Base-by-base conservation (phyloP, 805 yeast species). In the Metschnikowia chrysomelidarum region DNA sequence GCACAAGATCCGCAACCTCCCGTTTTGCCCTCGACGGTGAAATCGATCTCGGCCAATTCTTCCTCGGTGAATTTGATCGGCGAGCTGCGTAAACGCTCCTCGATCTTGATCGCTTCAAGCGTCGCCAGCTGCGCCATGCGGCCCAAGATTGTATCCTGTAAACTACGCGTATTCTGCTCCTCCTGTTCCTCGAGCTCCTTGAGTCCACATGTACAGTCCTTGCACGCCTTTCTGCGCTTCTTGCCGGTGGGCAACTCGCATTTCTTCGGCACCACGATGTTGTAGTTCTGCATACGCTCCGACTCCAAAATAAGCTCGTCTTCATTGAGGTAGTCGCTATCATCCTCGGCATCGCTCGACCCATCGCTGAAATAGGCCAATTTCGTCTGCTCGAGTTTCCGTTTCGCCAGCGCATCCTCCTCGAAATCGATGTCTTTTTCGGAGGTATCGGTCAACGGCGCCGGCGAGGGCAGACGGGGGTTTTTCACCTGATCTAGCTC, bases 1-100 rank as follows among this genome's bases (percentile, higher is more conserved):
- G 98, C 81, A 65, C 99, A 93, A 8, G 95, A 86, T 17, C 96
- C 96, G 67, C 99, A 93, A 3, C 97, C 96, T 21, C 97, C 97
- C 9, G 95, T 83, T 55, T 91, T 91, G 25, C 98, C 98, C 46
- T 89, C 87, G n/a, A 89, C 79, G 0, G 98, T 91, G 65, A 91
- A 91, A 57, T 91, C 98, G 37, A 91, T 78, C 57, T 91, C 98
- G 3, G 94, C 75, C 51, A 88, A 68, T 32, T 91, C 97, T 36
- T 80, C 78, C 10, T 72, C 68, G 17, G 69, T 61, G 41, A 85
- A 78, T 50, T 75, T 66, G 7, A 84, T 69, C 41, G 41, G 53
- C 5, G 42, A 37, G 36, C 45, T 52, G 34, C 60, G 63, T 38
- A 75, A 54, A 36, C 75, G 57, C 38, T 70, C 70, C 54, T 76